phyloP scores from a whole-genome alignment of 208 protist genomes.

The Leishmania major region DNA sequence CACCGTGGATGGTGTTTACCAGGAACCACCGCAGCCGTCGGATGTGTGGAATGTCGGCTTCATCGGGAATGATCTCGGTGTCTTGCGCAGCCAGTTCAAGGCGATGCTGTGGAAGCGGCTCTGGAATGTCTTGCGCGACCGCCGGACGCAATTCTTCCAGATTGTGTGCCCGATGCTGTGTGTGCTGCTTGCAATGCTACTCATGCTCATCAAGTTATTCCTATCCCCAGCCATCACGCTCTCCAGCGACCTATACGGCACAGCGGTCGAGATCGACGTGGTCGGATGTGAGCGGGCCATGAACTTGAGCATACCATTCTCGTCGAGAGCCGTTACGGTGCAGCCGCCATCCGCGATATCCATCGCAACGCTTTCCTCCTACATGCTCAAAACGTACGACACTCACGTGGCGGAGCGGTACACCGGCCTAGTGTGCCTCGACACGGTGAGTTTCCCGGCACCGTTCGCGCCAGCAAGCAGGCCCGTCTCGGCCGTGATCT shows the following conservation, averaged over 20 bases:
- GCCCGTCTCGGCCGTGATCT: conserved; percentile 31
- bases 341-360: conserved; percentile 14
- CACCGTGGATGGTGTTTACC: background rate
- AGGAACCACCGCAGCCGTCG: conserved; percentile 9
- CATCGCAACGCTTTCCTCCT: conserved; percentile 29
- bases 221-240: conserved; percentile 37
- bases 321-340: conserved; percentile 10
- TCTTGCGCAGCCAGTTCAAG: conserved; percentile 58
- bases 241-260: conserved; percentile 43
- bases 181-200: conserved; percentile 74
- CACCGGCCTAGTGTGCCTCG: conserved; percentile 43
- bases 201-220: conserved; percentile 56
- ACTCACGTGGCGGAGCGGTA: conserved; percentile 44
- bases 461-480: background rate
- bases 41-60: conserved; percentile 49
- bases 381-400: conserved; percentile 47
- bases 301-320: conserved; percentile 34
- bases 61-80: conserved; percentile 6
- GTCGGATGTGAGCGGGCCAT: conserved; percentile 23
- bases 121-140: conserved; percentile 58
- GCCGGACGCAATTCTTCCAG: conserved; percentile 74
- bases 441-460: conserved; percentile 11
- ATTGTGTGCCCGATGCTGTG: conserved; percentile 68
- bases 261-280: conserved; percentile 36
- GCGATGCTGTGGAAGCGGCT: conserved; percentile 65